These are phyloP conservation scores for Hemileccinum impolitum DNA, from an alignment of 768 basidiomycete species.

Conservation along the genomic window DNA sequence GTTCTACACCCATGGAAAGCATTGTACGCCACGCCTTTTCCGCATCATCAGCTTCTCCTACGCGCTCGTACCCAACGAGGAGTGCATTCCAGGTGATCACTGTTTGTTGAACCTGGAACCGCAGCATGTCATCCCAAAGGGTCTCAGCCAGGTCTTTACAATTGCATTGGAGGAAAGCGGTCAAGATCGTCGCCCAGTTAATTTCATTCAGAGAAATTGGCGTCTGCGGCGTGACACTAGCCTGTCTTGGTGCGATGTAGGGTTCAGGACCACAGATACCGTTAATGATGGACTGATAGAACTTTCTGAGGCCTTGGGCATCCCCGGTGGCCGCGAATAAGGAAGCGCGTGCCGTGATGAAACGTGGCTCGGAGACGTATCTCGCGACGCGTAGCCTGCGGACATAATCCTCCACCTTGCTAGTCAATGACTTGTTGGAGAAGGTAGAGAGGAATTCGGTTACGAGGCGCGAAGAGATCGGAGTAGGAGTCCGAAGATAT, in stretches of 20 bases:
- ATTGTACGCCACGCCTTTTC: conserved; percentile 64
- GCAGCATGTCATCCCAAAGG: conserved; percentile 67
- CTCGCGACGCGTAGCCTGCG: conserved; percentile 49
- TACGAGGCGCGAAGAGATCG: conserved; percentile 33
- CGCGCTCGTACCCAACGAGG: conserved; percentile 56
- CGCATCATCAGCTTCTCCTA: conserved; percentile 50
- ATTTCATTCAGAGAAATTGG: conserved; percentile 52
- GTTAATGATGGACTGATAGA: conserved; percentile 51
- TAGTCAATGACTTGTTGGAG: conserved; percentile 32
- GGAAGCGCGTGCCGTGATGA: conserved; percentile 48
- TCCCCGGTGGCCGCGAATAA: conserved; percentile 40
- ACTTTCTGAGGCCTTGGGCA: conserved; percentile 34
- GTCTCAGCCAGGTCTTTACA: conserved; percentile 54
- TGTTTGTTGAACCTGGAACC: conserved; percentile 47
- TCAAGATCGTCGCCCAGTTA: conserved; percentile 64
- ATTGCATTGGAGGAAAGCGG: conserved; percentile 56
- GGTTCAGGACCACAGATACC: conserved; percentile 51
- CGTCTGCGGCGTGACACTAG: conserved; percentile 35
- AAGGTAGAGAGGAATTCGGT: conserved; percentile 41
- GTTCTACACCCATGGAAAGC: conserved; percentile 49
- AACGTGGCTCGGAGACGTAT: conserved; percentile 46
- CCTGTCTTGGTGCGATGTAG: conserved; percentile 48
- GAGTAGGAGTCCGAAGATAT: conserved; percentile 38
- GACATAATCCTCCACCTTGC: conserved; percentile 44
- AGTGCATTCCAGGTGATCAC: conserved; percentile 68